Evolutionary conservation across 2,329 filamentous ascomycete species (phyloP).

Genomic region (Aureobasidium zeae): DNA sequence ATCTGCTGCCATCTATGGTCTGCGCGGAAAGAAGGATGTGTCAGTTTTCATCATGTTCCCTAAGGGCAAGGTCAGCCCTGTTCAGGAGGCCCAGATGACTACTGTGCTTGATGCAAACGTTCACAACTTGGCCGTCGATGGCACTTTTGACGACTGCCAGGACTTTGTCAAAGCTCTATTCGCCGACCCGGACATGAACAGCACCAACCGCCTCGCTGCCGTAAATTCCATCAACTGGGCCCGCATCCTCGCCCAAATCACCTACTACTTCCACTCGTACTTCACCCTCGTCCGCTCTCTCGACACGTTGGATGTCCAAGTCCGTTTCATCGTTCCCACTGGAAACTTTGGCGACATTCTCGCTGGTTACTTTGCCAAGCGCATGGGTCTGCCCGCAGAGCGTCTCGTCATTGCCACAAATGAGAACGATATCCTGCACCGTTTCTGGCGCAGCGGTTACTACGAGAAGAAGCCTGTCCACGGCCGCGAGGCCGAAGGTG

Average conservation of each 20-base stretch:
- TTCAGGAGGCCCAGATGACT: slow-evolving; percentile 97
- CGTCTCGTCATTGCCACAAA: slow-evolving; percentile 92
- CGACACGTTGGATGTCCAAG: slow-evolving; percentile 42
- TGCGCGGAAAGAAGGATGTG: slow-evolving; percentile 92
- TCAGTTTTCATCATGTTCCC: slow-evolving; percentile 93
- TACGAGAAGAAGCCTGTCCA: slow-evolving; percentile 76
- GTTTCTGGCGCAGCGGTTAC: slow-evolving; percentile 82
- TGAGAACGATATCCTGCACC: slow-evolving; percentile 92
- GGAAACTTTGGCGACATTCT: slow-evolving; percentile 97
- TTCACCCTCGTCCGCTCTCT: slow-evolving; percentile 64
- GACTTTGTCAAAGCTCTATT: slow-evolving; percentile 94
- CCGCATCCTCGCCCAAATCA: slow-evolving; percentile 89
- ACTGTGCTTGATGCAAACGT: slow-evolving; percentile 85
- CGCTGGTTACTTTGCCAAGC: slow-evolving; percentile 82
- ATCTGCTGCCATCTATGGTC: slow-evolving; percentile 89
- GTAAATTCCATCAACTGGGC: slow-evolving; percentile 98
- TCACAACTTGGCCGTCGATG: slow-evolving; percentile 80
- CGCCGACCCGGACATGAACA: slow-evolving; percentile 74
- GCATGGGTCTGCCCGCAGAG: slow-evolving; percentile 79
- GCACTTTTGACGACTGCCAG: slow-evolving; percentile 89
- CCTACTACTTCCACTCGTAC: slow-evolving; percentile 95
- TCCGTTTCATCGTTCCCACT: slow-evolving; percentile 83
- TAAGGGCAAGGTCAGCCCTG: slow-evolving; percentile 78
- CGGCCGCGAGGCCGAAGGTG: slow-evolving; percentile 47
- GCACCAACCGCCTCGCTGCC: slow-evolving; percentile 72